Evolutionary conservation across 2,329 filamentous ascomycete species (phyloP), one percentile per base, ranked within the genome.

Genomic region (Aureobasidium sp.): DNA sequence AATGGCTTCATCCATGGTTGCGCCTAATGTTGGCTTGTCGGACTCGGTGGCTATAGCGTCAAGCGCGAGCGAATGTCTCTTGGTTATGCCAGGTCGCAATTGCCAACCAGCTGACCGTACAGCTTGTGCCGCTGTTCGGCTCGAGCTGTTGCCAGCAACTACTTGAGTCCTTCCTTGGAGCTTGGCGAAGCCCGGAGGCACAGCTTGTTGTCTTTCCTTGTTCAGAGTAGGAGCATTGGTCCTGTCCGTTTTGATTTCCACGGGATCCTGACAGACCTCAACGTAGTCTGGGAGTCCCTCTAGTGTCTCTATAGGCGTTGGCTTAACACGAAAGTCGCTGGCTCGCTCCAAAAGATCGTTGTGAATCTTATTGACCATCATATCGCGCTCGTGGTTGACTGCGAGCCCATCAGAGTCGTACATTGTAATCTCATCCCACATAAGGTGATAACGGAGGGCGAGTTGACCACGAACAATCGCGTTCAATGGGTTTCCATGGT

Each of bases 311-410:
- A 84, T 81, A 8, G 85, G 81, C 37, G 85, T 81, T 27, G 85
- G 78, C 72, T 92, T 93, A 72, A 90, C 89, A 69, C 96, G 92
- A 77, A 91, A 97, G 67, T 89, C 86, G 71, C 92, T 94, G 47
- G 94, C 91, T 59, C 94, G 86, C 71, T 97, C 93, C 25, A 97
- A 81, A 49, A 96, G 90, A 72, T 97, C 91, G 68, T 97, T 97
- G 79, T 95, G 97, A 1, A 99, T 82, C 67, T 89, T 91, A 72
- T 97, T 93, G 36, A 94, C 90, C 69, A 92, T 83, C 61, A 86
- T 83, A 73, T 99, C 94, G 66, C 89, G 85, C 29, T 84, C 78
- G 59, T 87, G 83, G 68, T 97, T 87, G 29, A 97, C 91, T 3
- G 91, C 79, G 64, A 82, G 84, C 48, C 90, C 90, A 68, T 88